Percentiles rank a stretch among this genome's conserved stretches.
Evolutionary conservation across 2,329 filamentous ascomycete genomes (phyloP).

Genomic region (Ustulina deusta): DNA sequence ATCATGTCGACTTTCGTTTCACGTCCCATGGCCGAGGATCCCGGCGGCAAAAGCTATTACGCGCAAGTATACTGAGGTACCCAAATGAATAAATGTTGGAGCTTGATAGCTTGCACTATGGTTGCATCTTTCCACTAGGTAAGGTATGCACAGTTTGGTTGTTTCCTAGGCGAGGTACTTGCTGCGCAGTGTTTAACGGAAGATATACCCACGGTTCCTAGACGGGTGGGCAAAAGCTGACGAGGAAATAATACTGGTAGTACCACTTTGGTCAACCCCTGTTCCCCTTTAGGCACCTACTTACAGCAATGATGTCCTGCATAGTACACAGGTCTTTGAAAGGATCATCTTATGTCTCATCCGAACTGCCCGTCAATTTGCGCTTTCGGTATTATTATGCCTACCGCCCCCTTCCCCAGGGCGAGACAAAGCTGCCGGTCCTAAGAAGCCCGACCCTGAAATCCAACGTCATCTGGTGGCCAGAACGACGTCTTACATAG

Average conservation of each 20-base stretch:
- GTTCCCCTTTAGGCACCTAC: conserved; percentile 21
- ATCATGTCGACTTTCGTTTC: conserved; percentile 6
- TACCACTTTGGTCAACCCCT: conserved; percentile 20
- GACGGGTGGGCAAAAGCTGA: conserved; percentile 15
- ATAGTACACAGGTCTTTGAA: conserved; percentile 20
- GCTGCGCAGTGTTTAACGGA: too few relatives aligned
- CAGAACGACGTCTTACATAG: conserved; percentile 13
- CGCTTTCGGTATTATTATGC: conserved; percentile 3
- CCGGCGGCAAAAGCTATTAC: background rate
- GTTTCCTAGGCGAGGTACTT: too few relatives aligned
- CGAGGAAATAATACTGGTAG: conserved; percentile 15
- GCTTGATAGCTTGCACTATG: background rate
- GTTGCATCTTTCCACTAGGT: too few relatives aligned
- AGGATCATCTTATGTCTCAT: conserved; percentile 19
- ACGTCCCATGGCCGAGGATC: conserved; percentile 10
- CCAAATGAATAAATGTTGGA: background rate
- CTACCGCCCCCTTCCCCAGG: conserved; percentile 12
- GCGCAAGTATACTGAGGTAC: too few relatives aligned
- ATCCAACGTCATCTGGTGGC: conserved; percentile 36
- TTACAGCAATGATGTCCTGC: conserved; percentile 2
- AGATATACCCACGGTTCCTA: too few relatives aligned
- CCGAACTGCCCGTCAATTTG: conserved; percentile 12
- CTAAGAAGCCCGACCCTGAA: conserved; percentile 14
- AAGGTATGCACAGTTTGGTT: too few relatives aligned
- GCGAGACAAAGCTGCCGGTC: conserved; percentile 11